Evolutionary conservation across 192 early-diverging fungal species (phyloP).

Genomic region (Entomortierella lignicola): DNA sequence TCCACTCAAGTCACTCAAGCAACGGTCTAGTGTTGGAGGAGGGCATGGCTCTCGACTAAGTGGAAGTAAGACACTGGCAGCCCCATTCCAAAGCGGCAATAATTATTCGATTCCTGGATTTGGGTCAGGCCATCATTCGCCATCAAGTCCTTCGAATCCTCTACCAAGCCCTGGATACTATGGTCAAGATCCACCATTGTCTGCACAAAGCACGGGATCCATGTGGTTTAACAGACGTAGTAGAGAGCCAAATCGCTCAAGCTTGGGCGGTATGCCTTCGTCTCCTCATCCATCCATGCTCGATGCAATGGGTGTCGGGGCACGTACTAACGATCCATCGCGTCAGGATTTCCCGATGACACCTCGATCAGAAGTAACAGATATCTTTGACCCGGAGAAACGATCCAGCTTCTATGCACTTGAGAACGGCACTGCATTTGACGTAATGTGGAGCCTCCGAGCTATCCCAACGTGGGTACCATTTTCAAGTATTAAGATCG

Average conservation of each 20-base stretch:
- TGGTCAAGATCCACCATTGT: neutral
- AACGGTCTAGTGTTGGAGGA: neutral
- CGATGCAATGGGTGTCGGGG: neutral
- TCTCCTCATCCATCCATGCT: neutral
- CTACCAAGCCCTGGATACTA: neutral
- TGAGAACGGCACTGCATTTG: neutral
- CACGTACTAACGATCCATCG: neutral
- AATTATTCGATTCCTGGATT: slow-evolving; percentile 19
- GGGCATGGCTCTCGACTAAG: neutral
- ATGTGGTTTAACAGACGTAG: neutral
- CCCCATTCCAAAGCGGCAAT: slow-evolving; percentile 19
- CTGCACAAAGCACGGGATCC: neutral
- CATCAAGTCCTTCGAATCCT: neutral
- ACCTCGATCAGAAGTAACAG: neutral
- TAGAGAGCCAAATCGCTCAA: neutral
- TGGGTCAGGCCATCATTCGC: neutral
- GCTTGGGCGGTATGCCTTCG: neutral
- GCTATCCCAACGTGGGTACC: slow-evolving; percentile 21
- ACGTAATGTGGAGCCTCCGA: neutral
- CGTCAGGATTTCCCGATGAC: neutral
- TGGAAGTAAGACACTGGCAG: neutral
- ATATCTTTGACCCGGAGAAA: neutral
- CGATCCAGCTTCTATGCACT: neutral
- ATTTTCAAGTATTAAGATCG: slow-evolving; percentile 6
- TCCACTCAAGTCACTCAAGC: neutral